phyloP scores from a whole-genome alignment of 2,329 filamentous ascomycete species.

The Lecanicillium sp. region DNA sequence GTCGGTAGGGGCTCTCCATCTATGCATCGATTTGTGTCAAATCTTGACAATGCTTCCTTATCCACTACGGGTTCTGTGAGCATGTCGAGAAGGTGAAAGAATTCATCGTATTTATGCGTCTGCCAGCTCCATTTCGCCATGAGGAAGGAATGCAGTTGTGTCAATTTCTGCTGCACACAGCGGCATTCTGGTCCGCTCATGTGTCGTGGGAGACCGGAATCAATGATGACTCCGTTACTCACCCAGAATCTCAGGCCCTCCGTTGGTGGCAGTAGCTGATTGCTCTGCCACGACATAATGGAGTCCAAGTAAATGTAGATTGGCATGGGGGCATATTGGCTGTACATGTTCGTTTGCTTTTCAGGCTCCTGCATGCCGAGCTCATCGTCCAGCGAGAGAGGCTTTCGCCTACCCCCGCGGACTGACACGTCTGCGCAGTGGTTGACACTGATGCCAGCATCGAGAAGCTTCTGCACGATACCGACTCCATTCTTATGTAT shows the following conservation, averaged over 20 bases:
- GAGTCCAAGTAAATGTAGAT: constrained; percentile 1
- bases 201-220: not conserved
- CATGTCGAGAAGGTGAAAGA: constrained; percentile 2
- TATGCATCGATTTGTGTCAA: not conserved
- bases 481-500: constrained; percentile 3
- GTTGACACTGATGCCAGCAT: constrained; percentile 1
- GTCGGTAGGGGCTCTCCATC: not conserved
- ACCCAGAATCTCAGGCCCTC: constrained; percentile 1
- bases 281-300: not conserved
- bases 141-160: not conserved
- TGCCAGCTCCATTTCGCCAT: constrained; percentile 1
- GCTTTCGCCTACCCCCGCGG: constrained; percentile 1
- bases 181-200: not conserved
- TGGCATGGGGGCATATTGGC: not conserved
- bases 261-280: not conserved
- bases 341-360: constrained; percentile 8
- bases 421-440: constrained; percentile 1
- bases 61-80: not conserved
- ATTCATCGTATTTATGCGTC: not conserved
- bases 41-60: not conserved
- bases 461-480: constrained; percentile 1
- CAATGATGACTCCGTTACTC: not conserved
- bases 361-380: not conserved
- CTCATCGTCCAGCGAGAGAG: constrained; percentile 1
- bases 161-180: not conserved